phyloP scores from a whole-genome alignment of 2,329 filamentous ascomycete species.

The Clonostachys byssicola region DNA sequence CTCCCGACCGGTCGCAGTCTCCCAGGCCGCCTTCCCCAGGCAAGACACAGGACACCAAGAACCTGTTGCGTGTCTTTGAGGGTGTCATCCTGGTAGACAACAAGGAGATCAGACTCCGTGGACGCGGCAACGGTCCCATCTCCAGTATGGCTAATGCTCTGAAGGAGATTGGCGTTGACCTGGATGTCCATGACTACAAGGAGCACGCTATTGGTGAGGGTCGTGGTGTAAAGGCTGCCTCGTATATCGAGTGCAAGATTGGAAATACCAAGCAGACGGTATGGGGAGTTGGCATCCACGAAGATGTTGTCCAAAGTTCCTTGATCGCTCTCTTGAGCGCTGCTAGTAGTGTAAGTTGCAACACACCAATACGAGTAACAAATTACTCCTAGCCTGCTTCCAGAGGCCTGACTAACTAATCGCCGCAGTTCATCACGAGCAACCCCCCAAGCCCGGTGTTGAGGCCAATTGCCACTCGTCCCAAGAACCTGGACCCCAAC shows the following conservation, averaged over 20 bases:
- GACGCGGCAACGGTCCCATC: conserved; percentile 85
- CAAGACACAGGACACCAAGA: conserved; percentile 72
- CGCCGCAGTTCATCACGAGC: conserved; percentile 65
- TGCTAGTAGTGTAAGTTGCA: conserved; percentile 78
- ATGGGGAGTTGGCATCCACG: conserved; percentile 89
- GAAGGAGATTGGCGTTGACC: conserved; percentile 71
- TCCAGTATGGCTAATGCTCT: conserved; percentile 84
- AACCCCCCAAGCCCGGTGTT: conserved; percentile 65
- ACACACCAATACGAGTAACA: conserved; percentile 40
- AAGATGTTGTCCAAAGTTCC: conserved; percentile 87
- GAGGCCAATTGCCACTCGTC: conserved; percentile 37
- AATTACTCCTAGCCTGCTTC: conserved; percentile 1
- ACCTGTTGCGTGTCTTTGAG: conserved; percentile 77
- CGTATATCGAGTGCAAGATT: conserved; percentile 86
- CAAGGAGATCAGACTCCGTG: conserved; percentile 71
- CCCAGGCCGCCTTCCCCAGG: conserved; percentile 64
- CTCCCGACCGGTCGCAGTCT: conserved; percentile 73
- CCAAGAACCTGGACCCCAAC: background rate
- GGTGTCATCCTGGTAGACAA: conserved; percentile 83
- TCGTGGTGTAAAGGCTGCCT: conserved; percentile 83
- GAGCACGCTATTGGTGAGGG: conserved; percentile 87
- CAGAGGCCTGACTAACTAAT: background rate
- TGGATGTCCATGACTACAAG: conserved; percentile 93
- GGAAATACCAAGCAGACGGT: conserved; percentile 65
- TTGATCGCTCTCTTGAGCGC: conserved; percentile 82